Evolutionary conservation across 805 yeast genomes (phyloP), one percentile per base, ranked within the genome.

Genomic region (Ascoidea rubescens): DNA sequence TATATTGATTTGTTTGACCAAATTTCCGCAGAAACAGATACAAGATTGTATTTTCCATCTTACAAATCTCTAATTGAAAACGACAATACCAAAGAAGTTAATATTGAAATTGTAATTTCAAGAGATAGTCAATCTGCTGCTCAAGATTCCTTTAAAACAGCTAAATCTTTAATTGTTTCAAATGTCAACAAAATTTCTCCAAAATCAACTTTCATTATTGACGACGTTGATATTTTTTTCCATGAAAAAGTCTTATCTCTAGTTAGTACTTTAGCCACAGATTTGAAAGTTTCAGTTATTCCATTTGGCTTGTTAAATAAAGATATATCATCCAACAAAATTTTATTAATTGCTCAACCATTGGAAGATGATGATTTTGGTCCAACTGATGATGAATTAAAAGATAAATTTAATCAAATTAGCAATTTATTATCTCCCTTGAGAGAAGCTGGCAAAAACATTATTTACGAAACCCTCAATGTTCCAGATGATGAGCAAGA

Each of bases 151-250:
- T 63, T 78, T 56, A 80, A 82, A 62, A 60, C 64, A 12, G 85
- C 88, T 44, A 86, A 90, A 67, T 81, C 79, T 57, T 78, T 78
- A 17, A 72, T 93, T 54, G 87, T 93, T 53, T 72, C 78, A 43
- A 67, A 74, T 21, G 96, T 93, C 52, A 89, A 87, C 67, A 70
- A 72, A 51, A 73, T 83, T 52, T 71, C 87, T 6, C 96, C 97
- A 43, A 71, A 75, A 47, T 77, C 78, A 54, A 75, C 87, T 42
- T 67, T 69, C 54, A 68, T 70, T 8, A 68, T 87, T 47, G 63
- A 70, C 5, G 96, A 86, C 59, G 75, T 91, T 57, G 87, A 84
- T 58, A 67, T 79, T 10, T 79, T 84, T 61, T 77, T 84, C 54
- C 63, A 73, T 49, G 61, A 65, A 17, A 72, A 71, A 55, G 72